Conservation (phyloP, 345 rosid species). For the Eucalyptus victrix region DNA sequence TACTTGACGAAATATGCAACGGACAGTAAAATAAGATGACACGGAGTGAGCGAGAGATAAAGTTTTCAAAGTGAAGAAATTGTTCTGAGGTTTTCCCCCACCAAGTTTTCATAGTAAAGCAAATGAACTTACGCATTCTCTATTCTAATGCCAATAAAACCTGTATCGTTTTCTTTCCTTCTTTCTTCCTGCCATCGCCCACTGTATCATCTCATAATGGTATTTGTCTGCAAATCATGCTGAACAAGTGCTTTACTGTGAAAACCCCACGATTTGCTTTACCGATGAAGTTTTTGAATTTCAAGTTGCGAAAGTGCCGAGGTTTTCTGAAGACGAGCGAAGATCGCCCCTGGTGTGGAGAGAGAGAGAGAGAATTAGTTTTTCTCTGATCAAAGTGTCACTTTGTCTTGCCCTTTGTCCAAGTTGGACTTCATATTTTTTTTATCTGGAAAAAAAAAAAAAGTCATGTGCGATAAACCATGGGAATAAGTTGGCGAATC, state of each 20-base stretch:
- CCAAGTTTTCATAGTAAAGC: not conserved
- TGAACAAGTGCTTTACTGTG: too few relatives aligned
- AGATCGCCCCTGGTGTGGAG: too few relatives aligned
- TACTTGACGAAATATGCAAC: not conserved
- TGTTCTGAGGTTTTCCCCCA: not conserved
- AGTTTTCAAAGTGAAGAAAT: not conserved
- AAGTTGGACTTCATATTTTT: not conserved
- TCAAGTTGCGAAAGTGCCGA: too few relatives aligned
- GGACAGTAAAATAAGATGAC: not conserved
- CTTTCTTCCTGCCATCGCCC: too few relatives aligned
- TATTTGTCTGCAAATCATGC: too few relatives aligned
- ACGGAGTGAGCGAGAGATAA: not conserved
- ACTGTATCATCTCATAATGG: too few relatives aligned
- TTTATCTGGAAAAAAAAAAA: too few relatives aligned
- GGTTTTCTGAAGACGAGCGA: too few relatives aligned
- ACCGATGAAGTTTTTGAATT: too few relatives aligned
- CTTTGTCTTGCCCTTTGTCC: not conserved
- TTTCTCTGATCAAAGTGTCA: not conserved
- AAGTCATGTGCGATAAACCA: accelerated
- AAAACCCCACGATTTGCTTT: too few relatives aligned
- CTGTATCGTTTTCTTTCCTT: not conserved
- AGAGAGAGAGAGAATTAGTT: too few relatives aligned
- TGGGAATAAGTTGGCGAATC: not conserved
- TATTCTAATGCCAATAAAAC: not conserved
- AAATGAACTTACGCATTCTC: not conserved